These are phyloP conservation scores for Penicillium sclerotigenum DNA, from an alignment of 2,329 filamentous ascomycete species.

Conservation along the genomic window DNA sequence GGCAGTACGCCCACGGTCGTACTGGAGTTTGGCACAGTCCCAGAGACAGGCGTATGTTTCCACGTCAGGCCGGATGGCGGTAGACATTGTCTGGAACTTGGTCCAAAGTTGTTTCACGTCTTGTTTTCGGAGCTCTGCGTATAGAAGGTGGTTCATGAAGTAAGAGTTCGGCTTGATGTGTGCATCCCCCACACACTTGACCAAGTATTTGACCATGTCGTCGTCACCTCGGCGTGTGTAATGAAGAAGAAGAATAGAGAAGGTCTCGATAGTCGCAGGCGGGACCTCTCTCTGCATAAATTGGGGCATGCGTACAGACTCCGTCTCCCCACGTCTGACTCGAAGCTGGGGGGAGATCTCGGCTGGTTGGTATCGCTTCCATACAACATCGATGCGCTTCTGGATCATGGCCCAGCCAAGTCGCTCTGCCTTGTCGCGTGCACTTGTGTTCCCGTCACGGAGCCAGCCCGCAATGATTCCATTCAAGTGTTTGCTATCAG, in stretches of 20 bases:
- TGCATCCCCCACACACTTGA: constrained; percentile 60
- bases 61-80: constrained; percentile 58
- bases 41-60: constrained; percentile 69
- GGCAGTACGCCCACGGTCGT: constrained; percentile 47
- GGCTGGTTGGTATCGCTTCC: constrained; percentile 33
- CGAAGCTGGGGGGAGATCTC: constrained; percentile 26
- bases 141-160: constrained; percentile 76
- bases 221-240: constrained; percentile 64
- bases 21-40: constrained; percentile 50
- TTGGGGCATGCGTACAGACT: constrained; percentile 32
- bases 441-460: constrained; percentile 55
- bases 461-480: constrained; percentile 77
- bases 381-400: constrained; percentile 62
- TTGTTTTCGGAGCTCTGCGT: constrained; percentile 61
- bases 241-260: constrained; percentile 69
- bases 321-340: constrained; percentile 26
- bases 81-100: constrained; percentile 56
- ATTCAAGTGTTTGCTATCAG: constrained; percentile 74
- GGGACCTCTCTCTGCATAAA: constrained; percentile 47
- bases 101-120: constrained; percentile 53
- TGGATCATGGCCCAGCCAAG: constrained; percentile 76
- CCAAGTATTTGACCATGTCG: constrained; percentile 57
- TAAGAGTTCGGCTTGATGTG: constrained; percentile 67
- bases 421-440: constrained; percentile 61
- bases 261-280: constrained; percentile 71